phyloP scores from a whole-genome alignment of 257 asterid genomes.

The Osmanthus fragrans region DNA sequence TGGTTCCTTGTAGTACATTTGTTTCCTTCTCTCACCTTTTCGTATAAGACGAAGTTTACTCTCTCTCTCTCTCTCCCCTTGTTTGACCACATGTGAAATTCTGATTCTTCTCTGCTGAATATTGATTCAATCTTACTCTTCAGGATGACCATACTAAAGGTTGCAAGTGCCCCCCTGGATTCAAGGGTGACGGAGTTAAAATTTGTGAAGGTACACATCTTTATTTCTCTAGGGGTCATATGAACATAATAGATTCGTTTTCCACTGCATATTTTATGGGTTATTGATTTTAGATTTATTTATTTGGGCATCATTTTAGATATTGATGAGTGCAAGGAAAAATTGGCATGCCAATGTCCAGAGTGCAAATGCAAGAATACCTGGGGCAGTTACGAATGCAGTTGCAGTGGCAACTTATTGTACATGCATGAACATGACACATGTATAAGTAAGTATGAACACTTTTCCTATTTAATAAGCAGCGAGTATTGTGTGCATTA shows the following conservation, averaged over 20 bases:
- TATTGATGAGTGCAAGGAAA: constrained; percentile 87
- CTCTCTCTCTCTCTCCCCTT: background rate
- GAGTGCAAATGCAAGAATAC: constrained; percentile 90
- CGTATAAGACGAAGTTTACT: background rate
- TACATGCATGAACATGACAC: constrained; percentile 88
- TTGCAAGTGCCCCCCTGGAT: constrained; percentile 91
- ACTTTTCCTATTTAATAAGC: constrained; percentile 3
- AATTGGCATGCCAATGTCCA: constrained; percentile 71
- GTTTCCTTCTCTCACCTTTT: background rate
- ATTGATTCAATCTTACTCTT: constrained; percentile 11
- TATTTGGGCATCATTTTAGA: constrained; percentile 37
- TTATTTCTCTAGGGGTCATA: background rate
- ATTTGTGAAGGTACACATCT: constrained; percentile 70
- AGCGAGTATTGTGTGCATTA: background rate
- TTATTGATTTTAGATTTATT: constrained; percentile 11
- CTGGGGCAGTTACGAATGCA: constrained; percentile 88
- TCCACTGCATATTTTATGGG: constrained; percentile 13
- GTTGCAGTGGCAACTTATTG: constrained; percentile 62
- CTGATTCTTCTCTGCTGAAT: background rate
- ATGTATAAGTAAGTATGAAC: constrained; percentile 61
- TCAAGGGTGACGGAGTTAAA: constrained; percentile 87
- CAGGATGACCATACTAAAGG: constrained; percentile 82
- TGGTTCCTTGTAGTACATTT: background rate
- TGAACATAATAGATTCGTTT: constrained; percentile 13
- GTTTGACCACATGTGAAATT: background rate